Evolutionary conservation across 306 rosid genomes (phyloP).

Genomic region (Castanopsis chinensis): DNA sequence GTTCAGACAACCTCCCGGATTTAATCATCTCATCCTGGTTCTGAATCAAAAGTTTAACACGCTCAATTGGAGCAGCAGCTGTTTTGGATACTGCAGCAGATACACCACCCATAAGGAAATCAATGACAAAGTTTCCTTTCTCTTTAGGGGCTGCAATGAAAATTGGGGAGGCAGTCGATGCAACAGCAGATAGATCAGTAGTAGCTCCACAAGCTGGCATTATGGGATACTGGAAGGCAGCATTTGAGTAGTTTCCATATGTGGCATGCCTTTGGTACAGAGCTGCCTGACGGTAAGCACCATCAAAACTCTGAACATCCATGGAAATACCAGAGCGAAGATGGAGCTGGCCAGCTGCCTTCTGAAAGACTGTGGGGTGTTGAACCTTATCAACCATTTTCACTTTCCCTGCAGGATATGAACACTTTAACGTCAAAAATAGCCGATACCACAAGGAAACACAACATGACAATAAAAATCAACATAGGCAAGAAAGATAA

Average conservation of each 20-base stretch:
- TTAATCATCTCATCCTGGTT: conserved; percentile 93
- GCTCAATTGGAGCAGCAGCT: conserved; percentile 93
- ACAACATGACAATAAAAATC: background rate
- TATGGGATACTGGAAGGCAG: conserved; percentile 56
- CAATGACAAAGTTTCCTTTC: conserved; percentile 65
- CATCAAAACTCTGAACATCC: conserved; percentile 36
- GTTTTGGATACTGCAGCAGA: conserved; percentile 96
- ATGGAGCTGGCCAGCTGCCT: conserved; percentile 70
- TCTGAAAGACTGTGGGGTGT: conserved; percentile 74
- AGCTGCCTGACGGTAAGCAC: conserved; percentile 41
- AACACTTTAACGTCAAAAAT: background rate
- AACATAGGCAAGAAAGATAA: background rate
- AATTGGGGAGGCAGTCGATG: conserved; percentile 68
- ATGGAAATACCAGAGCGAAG: conserved; percentile 47
- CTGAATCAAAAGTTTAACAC: conserved; percentile 85
- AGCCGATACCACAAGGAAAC: background rate
- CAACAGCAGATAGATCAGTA: conserved; percentile 51
- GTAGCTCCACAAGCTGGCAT: conserved; percentile 51
- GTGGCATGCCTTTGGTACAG: conserved; percentile 55
- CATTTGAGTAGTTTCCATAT: conserved; percentile 58
- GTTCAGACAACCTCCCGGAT: conserved; percentile 72
- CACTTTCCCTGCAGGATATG: conserved; percentile 32
- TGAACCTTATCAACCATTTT: conserved; percentile 78
- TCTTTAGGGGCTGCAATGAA: conserved; percentile 78
- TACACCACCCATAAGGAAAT: conserved; percentile 94